Base-by-base conservation (phyloP, 352 stramenopile genomes). In the Globisporangium lucens region DNA sequence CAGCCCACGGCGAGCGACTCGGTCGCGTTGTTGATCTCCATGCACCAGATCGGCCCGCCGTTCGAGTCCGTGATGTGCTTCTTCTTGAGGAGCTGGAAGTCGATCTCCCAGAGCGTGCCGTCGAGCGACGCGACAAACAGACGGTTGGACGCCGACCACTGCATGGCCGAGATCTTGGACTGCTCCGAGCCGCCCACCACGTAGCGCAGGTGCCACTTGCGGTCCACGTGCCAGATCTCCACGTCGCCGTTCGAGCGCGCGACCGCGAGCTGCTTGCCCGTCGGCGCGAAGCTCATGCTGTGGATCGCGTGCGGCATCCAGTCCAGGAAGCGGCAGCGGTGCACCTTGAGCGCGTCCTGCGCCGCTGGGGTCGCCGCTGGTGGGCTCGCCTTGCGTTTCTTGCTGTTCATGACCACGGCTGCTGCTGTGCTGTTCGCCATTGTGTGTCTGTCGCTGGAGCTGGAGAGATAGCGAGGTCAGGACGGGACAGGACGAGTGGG, bases 41-140 rank as follows among this genome's bases (percentile, higher is more conserved):
- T 89, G 69, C 83, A 91, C 91, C 91, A 97, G 55, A 96, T 83
- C 36, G 91, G 79, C 1, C 92, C 91, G 38, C 91, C 91, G 70
- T 96, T 97, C 38, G 86, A 93, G 67, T 97, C 89, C 59, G 78
- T 79, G 20, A 95, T 75, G 75, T 93, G 79, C 68, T 85, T 93
- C 68, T 91, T 89, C 64, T 75, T 68, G 20, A 96, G 68, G 35
- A 74, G 67, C 49, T 79, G 55, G 55, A 96, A 80, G 76, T 97
- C 89, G 43, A 96, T 65, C 47, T 97, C 87, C 84, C 87, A 92
- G 15, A 95, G 64, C 56, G 82, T 93, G 30, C 85, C 85, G 49
- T 93, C 82, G 22, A 93, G 68, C 46, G 80, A 93, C 15, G 80
- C 77, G 3, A 79, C 85, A 60, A 94, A 95, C 4, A 93, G 71